phyloP scores from a whole-genome alignment of 1,284 basidiomycete species.

The Cutaneotrichosporon spelunceum region DNA sequence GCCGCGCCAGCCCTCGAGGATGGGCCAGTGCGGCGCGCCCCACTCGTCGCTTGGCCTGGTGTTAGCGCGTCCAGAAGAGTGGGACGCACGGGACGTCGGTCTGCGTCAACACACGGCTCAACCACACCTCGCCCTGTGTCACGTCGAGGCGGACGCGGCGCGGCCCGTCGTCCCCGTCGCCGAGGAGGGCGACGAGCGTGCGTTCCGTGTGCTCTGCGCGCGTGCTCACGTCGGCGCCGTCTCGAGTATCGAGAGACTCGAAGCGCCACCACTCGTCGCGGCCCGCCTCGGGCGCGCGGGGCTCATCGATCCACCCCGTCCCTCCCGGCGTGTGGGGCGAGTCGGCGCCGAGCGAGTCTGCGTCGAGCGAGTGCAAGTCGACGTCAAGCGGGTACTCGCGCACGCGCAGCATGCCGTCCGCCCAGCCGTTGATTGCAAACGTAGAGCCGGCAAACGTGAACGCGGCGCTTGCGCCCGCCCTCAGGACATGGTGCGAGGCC shows the following conservation, averaged over 20 bases:
- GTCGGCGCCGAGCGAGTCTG: no score
- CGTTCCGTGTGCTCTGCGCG: no score
- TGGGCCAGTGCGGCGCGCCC: conserved; percentile 6
- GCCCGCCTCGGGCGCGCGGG: background rate
- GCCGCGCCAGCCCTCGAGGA: background rate
- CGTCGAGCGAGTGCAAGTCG: no score
- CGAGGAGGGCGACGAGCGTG: background rate
- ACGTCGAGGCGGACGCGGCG: background rate
- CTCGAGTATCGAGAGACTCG: no score
- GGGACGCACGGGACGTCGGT: background rate
- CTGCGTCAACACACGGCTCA: background rate
- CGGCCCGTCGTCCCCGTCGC: background rate
- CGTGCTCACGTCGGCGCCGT: no score
- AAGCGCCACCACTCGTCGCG: background rate
- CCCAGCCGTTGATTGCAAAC: background rate
- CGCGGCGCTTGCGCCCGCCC: background rate
- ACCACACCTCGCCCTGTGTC: background rate
- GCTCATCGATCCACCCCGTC: no score
- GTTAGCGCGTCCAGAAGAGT: background rate
- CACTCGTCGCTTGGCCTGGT: conserved; percentile 5
- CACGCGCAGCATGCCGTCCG: background rate
- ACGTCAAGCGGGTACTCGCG: background rate
- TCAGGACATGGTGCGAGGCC: background rate
- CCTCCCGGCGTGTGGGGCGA: no score
- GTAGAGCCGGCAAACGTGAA: conserved; percentile 1